phyloP scores from a whole-genome alignment of 164 flowering plant genomes.

The Stephania yunnanensis region DNA sequence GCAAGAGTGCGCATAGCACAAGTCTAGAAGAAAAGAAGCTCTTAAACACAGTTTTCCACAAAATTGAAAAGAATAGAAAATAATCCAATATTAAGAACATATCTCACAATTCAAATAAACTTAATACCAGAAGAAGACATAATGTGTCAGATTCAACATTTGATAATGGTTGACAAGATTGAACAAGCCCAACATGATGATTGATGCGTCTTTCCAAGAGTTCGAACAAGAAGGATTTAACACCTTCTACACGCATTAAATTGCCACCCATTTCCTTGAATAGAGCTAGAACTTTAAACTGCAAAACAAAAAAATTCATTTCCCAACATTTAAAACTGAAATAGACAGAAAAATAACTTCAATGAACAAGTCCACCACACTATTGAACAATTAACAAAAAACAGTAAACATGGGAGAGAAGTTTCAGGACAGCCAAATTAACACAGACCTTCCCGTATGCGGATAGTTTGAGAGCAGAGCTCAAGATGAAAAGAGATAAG shows the following conservation, averaged over 20 bases:
- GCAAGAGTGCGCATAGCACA: slow-evolving; percentile 28
- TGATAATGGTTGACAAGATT: slow-evolving; percentile 36
- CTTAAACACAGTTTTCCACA: neutral
- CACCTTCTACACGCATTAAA: slow-evolving; percentile 38
- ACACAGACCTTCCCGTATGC: slow-evolving; percentile 63
- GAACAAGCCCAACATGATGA: slow-evolving; percentile 25
- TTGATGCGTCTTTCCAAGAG: slow-evolving; percentile 52
- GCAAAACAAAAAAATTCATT: slow-evolving; percentile 24
- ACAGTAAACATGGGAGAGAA: neutral
- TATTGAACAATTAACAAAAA: neutral
- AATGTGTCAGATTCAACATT: slow-evolving; percentile 47
- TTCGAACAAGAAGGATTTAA: slow-evolving; percentile 40
- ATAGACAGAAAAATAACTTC: neutral
- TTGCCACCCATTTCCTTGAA: slow-evolving; percentile 55
- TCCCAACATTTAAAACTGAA: neutral
- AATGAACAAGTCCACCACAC: neutral
- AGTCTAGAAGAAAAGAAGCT: slow-evolving; percentile 25
- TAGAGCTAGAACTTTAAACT: slow-evolving; percentile 62
- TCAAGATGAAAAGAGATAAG: slow-evolving; percentile 45
- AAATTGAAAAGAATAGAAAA: neutral
- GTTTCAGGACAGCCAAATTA: neutral
- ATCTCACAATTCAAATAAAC: neutral
- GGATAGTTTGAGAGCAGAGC: slow-evolving; percentile 52
- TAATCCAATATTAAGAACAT: neutral
- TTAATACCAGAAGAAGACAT: slow-evolving; percentile 73